A percentile compares a stretch with the other conserved stretches of the same genome.
phyloP scores from a whole-genome alignment of 192 early-diverging fungal species.

The Entomortierella lignicola region DNA sequence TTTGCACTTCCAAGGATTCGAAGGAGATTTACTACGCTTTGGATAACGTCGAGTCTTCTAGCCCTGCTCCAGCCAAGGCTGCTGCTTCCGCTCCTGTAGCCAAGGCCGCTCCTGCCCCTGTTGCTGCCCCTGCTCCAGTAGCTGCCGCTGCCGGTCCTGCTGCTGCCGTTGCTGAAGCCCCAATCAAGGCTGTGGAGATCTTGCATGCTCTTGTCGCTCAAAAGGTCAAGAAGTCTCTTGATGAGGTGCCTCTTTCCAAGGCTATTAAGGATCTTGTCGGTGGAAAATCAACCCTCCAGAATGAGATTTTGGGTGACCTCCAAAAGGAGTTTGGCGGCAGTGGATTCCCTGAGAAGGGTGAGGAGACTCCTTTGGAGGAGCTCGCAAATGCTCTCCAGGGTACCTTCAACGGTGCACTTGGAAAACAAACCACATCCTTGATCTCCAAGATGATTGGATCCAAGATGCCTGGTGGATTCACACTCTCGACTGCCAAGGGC shows the following conservation, averaged over 20 bases:
- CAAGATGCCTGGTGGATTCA: slow-evolving; percentile 96
- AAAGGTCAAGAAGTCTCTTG: slow-evolving; percentile 87
- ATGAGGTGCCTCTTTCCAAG: slow-evolving; percentile 77
- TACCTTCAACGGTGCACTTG: slow-evolving; percentile 74
- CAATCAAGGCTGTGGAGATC: slow-evolving; percentile 86
- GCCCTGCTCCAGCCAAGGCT: slow-evolving; percentile 56
- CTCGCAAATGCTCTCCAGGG: slow-evolving; percentile 73
- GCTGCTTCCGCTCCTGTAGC: slow-evolving; percentile 61
- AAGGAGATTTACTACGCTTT: slow-evolving; percentile 96
- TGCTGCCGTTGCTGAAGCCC: slow-evolving; percentile 79
- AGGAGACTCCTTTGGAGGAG: slow-evolving; percentile 88
- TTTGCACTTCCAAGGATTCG: slow-evolving; percentile 89
- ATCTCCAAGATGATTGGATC: slow-evolving; percentile 83
- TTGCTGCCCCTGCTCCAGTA: slow-evolving; percentile 66
- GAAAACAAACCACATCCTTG: slow-evolving; percentile 80
- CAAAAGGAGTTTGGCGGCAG: slow-evolving; percentile 86
- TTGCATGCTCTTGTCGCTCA: slow-evolving; percentile 87
- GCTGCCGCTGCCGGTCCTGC: slow-evolving; percentile 65
- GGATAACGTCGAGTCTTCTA: slow-evolving; percentile 74
- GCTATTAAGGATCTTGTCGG: slow-evolving; percentile 93
- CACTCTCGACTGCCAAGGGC: slow-evolving; percentile 79
- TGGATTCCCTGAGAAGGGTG: slow-evolving; percentile 87
- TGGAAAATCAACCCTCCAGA: slow-evolving; percentile 95
- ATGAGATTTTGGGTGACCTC: slow-evolving; percentile 94
- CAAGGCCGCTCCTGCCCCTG: slow-evolving; percentile 60